Percentiles rank a stretch among this genome's conserved stretches.
phyloP scores from a whole-genome alignment of 352 stramenopile genomes.

The Peronospora destructor region DNA sequence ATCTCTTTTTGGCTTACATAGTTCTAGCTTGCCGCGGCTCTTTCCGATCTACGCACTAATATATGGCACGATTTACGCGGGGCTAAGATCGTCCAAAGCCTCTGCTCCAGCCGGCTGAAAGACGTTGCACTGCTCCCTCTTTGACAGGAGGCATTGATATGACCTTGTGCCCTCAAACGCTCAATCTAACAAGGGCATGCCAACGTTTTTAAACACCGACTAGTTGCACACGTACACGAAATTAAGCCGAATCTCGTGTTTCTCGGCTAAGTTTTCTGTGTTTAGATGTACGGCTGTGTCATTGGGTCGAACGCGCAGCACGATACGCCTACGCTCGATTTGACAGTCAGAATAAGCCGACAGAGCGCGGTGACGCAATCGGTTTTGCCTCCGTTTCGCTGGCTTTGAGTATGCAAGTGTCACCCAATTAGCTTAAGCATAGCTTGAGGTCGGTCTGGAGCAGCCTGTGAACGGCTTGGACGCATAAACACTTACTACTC shows the following conservation, averaged over 20 bases:
- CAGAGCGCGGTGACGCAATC: constrained; percentile 89
- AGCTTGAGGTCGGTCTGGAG: neutral
- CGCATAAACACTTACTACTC: constrained; percentile 8
- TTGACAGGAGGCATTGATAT: constrained; percentile 88
- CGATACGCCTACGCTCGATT: constrained; percentile 64
- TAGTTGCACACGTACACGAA: constrained; percentile 82
- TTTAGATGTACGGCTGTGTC: constrained; percentile 78
- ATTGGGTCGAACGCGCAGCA: constrained; percentile 62
- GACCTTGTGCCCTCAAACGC: constrained; percentile 82
- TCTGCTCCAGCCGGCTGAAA: constrained; percentile 65
- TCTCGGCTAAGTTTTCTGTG: constrained; percentile 54
- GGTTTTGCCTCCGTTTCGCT: constrained; percentile 80
- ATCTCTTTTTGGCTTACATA: too few relatives aligned
- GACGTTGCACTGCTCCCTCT: constrained; percentile 79
- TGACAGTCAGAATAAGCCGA: constrained; percentile 87
- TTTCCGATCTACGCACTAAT: too few relatives aligned
- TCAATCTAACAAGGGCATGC: constrained; percentile 64
- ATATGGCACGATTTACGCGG: constrained; percentile 85
- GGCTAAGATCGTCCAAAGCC: constrained; percentile 82
- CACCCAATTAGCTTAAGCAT: neutral
- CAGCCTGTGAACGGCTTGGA: neutral
- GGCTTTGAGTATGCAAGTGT: neutral
- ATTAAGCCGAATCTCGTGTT: constrained; percentile 86
- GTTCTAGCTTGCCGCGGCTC: too few relatives aligned
- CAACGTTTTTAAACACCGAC: constrained; percentile 75